phyloP scores from a whole-genome alignment of 306 rosid genomes.

The Chamaecrista fasciculata region DNA sequence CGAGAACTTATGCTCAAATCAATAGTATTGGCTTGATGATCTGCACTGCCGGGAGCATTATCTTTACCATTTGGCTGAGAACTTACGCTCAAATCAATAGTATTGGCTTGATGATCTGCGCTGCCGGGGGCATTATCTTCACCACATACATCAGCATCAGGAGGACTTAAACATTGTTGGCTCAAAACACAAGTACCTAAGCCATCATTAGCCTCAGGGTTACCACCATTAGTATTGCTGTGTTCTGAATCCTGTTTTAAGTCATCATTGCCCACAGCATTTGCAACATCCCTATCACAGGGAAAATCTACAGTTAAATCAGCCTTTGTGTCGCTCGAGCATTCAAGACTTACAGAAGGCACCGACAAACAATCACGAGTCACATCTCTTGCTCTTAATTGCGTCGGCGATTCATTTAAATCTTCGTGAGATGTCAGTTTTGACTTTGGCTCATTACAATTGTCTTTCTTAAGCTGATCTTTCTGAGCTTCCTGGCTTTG shows the following conservation, averaged over 20 bases:
- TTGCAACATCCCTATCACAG: conserved; percentile 24
- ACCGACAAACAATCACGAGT: conserved; percentile 5
- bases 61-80: conserved; percentile 19
- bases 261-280: conserved; percentile 16
- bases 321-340: not conserved
- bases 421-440: conserved; percentile 16
- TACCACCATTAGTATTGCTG: not conserved
- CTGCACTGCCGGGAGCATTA: not conserved
- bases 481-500: conserved; percentile 6
- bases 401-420: conserved; percentile 21
- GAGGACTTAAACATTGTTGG: conserved; percentile 30
- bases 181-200: conserved; percentile 18
- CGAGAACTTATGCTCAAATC: conserved; percentile 6
- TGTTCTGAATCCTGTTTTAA: conserved; percentile 7
- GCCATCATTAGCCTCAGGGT: not conserved
- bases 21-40: conserved; percentile 6
- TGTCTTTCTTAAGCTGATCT: not conserved
- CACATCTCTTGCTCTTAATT: not conserved
- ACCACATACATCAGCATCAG: conserved; percentile 35
- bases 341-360: not conserved
- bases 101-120: not conserved
- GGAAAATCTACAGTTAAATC: conserved; percentile 5
- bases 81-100: conserved; percentile 17
- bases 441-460: conserved; percentile 19
- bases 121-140: not conserved